These are phyloP conservation scores for Moniliella sp. DNA, from an alignment of 1,284 basidiomycete genomes.

Conservation along the genomic window DNA sequence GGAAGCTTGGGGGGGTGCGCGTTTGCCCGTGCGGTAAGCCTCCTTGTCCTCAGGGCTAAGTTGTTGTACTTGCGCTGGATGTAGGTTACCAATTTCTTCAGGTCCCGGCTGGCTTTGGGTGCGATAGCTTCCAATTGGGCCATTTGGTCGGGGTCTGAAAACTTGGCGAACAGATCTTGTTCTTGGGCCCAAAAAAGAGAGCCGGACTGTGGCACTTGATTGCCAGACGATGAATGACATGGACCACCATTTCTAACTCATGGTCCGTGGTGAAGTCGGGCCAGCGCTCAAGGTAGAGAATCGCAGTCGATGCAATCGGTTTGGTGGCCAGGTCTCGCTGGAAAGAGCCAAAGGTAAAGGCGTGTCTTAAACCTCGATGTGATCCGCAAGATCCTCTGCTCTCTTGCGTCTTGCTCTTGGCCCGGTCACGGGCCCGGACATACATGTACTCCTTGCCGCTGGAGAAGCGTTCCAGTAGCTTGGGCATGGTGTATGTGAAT, in stretches of 20 bases:
- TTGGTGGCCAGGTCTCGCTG: constrained; percentile 20
- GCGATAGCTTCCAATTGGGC: constrained; percentile 8
- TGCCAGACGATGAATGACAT: constrained; percentile 22
- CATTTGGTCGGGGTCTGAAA: constrained; percentile 10
- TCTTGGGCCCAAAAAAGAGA: constrained; percentile 16
- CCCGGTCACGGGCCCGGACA: constrained; percentile 17
- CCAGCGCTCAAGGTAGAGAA: constrained; percentile 22
- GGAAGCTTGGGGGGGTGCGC: constrained; percentile 9
- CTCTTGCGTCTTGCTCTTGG: constrained; percentile 11
- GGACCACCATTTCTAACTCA: constrained; percentile 22
- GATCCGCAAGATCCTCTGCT: too few relatives aligned
- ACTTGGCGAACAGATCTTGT: constrained; percentile 6
- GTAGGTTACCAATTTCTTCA: constrained; percentile 20
- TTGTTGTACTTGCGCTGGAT: constrained; percentile 21
- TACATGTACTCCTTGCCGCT: constrained; percentile 23
- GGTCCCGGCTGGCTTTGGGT: constrained; percentile 4
- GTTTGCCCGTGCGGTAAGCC: constrained; percentile 14
- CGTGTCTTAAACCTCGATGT: too few relatives aligned
- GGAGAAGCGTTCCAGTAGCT: constrained; percentile 25
- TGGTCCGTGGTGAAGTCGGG: constrained; percentile 11
- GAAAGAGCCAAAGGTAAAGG: constrained; percentile 25
- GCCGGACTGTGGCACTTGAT: constrained; percentile 17
- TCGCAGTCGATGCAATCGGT: constrained; percentile 17
- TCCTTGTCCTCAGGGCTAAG: constrained; percentile 15
- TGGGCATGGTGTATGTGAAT: constrained; percentile 23